Conservation (phyloP, 2,329 filamentous ascomycete genomes). For the Lachnellula occidentalis region DNA sequence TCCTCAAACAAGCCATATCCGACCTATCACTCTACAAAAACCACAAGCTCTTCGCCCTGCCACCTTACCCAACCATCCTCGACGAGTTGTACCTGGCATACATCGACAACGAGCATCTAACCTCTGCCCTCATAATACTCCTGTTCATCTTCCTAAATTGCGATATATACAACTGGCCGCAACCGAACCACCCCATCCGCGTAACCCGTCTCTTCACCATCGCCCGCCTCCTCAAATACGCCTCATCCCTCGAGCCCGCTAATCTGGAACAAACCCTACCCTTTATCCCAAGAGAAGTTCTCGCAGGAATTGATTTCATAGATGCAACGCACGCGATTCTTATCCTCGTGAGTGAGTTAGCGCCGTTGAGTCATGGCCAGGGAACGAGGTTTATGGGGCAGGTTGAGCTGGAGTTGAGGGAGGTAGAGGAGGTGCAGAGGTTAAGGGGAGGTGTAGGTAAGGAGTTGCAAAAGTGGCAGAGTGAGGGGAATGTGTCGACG, state of each 20-base stretch:
- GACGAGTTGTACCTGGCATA: slow-evolving; percentile 40
- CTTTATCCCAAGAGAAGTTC: slow-evolving; percentile 15
- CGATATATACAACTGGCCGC: slow-evolving; percentile 45
- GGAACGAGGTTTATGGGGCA: slow-evolving; percentile 42
- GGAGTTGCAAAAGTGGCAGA: slow-evolving; percentile 13
- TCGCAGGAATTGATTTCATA: slow-evolving; percentile 46
- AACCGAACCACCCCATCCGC: slow-evolving; percentile 46
- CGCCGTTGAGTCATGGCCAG: slow-evolving; percentile 37
- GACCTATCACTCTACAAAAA: not conserved
- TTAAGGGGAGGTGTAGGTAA: slow-evolving; percentile 4
- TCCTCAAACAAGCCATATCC: not conserved
- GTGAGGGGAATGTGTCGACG: not conserved
- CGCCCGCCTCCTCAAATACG: slow-evolving; percentile 47
- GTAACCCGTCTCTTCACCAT: slow-evolving; percentile 47
- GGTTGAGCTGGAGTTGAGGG: slow-evolving; percentile 43
- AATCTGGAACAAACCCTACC: not conserved
- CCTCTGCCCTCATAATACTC: slow-evolving; percentile 42
- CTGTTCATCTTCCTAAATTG: slow-evolving; percentile 30
- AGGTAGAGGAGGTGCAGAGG: slow-evolving; percentile 40
- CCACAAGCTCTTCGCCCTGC: slow-evolving; percentile 8
- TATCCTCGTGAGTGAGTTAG: slow-evolving; percentile 41
- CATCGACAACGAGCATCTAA: slow-evolving; percentile 36
- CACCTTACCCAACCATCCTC: slow-evolving; percentile 32
- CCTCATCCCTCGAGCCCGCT: slow-evolving; percentile 35
- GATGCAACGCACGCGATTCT: slow-evolving; percentile 49